Evolutionary conservation across 176 grass and related monocot species (phyloP).

Genomic region (Triticum monococcum): DNA sequence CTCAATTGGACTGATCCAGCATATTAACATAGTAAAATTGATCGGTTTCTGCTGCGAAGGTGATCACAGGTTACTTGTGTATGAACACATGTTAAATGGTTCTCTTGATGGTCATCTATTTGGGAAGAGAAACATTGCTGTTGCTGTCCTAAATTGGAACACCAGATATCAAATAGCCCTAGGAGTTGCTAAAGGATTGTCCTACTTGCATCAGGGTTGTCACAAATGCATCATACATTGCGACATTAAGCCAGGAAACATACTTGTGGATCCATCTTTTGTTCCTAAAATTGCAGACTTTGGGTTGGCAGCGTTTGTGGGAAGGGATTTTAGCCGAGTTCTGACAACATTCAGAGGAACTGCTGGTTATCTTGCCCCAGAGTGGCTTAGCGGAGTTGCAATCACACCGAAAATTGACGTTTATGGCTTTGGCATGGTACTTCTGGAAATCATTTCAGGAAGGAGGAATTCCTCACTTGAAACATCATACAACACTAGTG

Average conservation of each 20-base stretch:
- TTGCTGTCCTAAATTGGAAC: background rate
- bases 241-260: constrained; percentile 50
- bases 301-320: constrained; percentile 33
- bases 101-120: background rate
- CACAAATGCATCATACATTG: constrained; percentile 37
- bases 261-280: constrained; percentile 39
- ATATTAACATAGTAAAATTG: background rate
- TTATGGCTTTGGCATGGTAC: background rate
- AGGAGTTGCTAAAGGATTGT: background rate
- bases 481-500: background rate
- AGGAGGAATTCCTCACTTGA: background rate
- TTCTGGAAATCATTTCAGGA: background rate
- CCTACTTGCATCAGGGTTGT: background rate
- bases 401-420: background rate
- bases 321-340: background rate
- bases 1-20: background rate
- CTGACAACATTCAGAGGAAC: background rate
- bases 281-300: constrained; percentile 60
- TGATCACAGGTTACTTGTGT: background rate
- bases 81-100: background rate
- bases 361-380: background rate
- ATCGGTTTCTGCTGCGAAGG: background rate
- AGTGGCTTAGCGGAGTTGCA: background rate
- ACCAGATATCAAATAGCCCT: background rate
- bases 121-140: background rate